Conservation (phyloP, 2,329 filamentous ascomycete species). For the Tolypocladium amazonense region DNA sequence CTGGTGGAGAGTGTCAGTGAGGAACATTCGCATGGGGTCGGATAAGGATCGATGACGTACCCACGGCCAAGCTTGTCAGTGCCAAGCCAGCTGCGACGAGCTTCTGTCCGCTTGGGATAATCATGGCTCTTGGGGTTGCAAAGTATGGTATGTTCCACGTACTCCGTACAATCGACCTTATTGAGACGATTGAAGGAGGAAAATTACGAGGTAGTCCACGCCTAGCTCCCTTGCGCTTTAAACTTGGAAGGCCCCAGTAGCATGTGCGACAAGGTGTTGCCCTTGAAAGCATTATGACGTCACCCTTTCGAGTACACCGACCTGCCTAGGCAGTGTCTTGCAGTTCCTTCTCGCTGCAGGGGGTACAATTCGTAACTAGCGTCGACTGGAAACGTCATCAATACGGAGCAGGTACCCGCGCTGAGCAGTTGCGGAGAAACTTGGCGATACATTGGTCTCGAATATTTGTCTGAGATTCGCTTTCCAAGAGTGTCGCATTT, state of each 20-base stretch:
- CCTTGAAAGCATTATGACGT: neutral
- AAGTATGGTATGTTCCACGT: neutral
- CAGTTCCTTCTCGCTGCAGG: too few relatives aligned
- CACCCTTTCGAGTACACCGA: neutral
- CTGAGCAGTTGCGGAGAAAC: too few relatives aligned
- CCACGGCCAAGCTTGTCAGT: slow-evolving; percentile 3
- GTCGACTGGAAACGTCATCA: neutral
- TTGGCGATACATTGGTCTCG: too few relatives aligned
- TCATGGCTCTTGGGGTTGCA: slow-evolving; percentile 4
- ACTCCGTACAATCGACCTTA: neutral
- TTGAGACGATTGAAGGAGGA: neutral
- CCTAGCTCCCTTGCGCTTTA: neutral
- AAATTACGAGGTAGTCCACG: neutral
- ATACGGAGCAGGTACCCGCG: neutral
- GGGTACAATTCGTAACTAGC: neutral
- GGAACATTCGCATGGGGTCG: neutral
- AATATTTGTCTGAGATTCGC: too few relatives aligned
- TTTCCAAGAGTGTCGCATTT: too few relatives aligned
- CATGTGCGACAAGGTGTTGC: neutral
- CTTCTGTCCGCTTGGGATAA: slow-evolving; percentile 9
- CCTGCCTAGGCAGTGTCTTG: too few relatives aligned
- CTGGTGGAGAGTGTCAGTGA: neutral
- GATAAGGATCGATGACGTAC: neutral
- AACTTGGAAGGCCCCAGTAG: neutral
- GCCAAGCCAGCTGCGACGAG: slow-evolving; percentile 7